phyloP scores from a whole-genome alignment of 1,284 basidiomycete genomes.

The Microbotryum scabiosae region DNA sequence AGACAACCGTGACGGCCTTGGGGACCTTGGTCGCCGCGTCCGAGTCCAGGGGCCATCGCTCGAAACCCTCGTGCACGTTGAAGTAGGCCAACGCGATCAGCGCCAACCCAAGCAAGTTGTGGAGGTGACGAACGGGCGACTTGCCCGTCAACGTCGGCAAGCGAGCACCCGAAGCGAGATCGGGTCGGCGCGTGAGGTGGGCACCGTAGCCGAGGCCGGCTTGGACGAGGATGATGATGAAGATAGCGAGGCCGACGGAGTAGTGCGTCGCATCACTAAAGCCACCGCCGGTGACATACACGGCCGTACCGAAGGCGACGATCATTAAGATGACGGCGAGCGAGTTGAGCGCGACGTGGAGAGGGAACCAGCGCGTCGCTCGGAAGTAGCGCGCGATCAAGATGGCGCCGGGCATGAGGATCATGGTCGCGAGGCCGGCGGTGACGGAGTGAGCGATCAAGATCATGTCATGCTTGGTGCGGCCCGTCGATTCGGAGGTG shows the following conservation, averaged over 20 bases:
- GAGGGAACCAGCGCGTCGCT: slow-evolving; percentile 10
- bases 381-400: slow-evolving; percentile 21
- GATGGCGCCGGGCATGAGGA: slow-evolving; percentile 17
- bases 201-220: slow-evolving; percentile 8
- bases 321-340: slow-evolving; percentile 6
- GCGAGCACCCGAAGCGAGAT: slow-evolving; percentile 3
- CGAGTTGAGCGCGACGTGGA: slow-evolving; percentile 8
- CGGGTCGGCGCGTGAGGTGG: slow-evolving; percentile 4
- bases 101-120: slow-evolving; percentile 15
- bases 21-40: slow-evolving; percentile 35
- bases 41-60: slow-evolving; percentile 35
- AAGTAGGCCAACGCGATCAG: slow-evolving; percentile 11
- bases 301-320: slow-evolving; percentile 8
- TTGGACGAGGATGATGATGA: slow-evolving; percentile 21
- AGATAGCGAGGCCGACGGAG: slow-evolving; percentile 20
- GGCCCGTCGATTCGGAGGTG: background rate
- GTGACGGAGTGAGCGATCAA: slow-evolving; percentile 44
- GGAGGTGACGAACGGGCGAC: slow-evolving; percentile 12
- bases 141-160: slow-evolving; percentile 12
- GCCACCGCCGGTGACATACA: background rate
- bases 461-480: slow-evolving; percentile 14
- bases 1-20: slow-evolving; percentile 43
- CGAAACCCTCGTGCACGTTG: slow-evolving; percentile 13
- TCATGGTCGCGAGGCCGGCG: slow-evolving; percentile 46
- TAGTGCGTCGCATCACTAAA: too few relatives aligned